Base-by-base conservation (phyloP, 1,284 basidiomycete genomes). In the Peniophora sp. region DNA sequence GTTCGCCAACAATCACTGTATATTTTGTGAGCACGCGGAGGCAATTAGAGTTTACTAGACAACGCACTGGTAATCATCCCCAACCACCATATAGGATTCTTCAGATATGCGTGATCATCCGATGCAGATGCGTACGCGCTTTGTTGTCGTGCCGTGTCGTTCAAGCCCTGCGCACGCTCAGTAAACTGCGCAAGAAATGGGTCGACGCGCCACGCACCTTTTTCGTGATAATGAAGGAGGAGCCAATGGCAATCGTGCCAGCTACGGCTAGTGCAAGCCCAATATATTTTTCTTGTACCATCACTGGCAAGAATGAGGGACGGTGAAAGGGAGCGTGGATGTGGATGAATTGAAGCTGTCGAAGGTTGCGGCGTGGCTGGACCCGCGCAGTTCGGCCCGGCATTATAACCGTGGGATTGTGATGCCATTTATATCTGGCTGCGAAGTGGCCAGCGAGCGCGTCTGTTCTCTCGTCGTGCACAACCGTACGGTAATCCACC, bases 71-170 rank as follows among this genome's bases (percentile, higher is more conserved):
- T 96, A 32, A 83, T 75, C 77, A 98, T 97, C 45, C 96, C 96
- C 3, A 89, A 89, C 97, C 96, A 99, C 96, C 97, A 99, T 61
- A 97, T 88, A 27, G 93, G 91, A 72, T 93, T 99, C 59, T 78
- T 82, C 48, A 99, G 75, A 69, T 99, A 99, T 17, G 88, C 69
- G 58, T 87, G 74, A 63, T 88, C 85, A 50, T 93, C 92, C 1
- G 89, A 89, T 52, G 85, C 79, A 47, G 75, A 70, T 23, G 69
- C 71, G 58, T 82, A 83, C 48, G 70, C 67, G 27, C 48, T 49
- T 19, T 69, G 70, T 52, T 75, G 71, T 57, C 76, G 71, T 9
- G 80, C 80, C 47, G 91, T 86, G 62, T 92, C 89, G 58, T 87
- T 93, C 36, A 94, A 70, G 43, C 90, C 92, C 91, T 93, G 57